Evolutionary conservation across 345 rosid genomes (phyloP), one percentile per base, ranked within the genome.

Genomic region (Durio zibethinus): DNA sequence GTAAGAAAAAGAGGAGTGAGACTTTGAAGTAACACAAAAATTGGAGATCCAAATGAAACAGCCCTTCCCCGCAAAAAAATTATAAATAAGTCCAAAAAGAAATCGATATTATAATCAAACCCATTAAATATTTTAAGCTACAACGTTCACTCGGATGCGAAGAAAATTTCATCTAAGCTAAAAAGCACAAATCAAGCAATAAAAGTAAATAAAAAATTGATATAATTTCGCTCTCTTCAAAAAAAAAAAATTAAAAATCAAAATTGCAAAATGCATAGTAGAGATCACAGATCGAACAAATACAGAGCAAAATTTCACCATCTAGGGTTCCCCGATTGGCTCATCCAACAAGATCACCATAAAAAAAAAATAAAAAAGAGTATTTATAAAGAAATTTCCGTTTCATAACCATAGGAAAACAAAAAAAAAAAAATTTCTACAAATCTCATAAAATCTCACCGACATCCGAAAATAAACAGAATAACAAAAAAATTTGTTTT

Each of bases 281-380:
- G 36, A 76, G 63, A 81, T 74, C 79, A 53, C 38, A 64, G 83
- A 86, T 75, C 81, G 14, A 53, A 70, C 1, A 35, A 65, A 35
- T 42, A 11, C 23, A 54, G 2, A 25, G 57, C n/a, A 43, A 53
- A 4, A 72, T 48, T 42, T 15, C 31, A 45, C 14, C 57, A 20
- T 47, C 35, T 45, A 14, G 54, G 18, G 23, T 27, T 25, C 25
- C 52, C 65, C 5, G 3, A 21, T 8, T 4, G 42, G 38, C 77
- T 74, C 53, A 57, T 31, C 11, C 50, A 38, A 47, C 62, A 31
- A 61, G 81, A 65, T 78, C 70, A 29, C 48, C 52, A 4, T 23
- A 64, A 72, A 7, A 23, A 36, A 47, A 9, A 16, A 29, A 10
- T 33, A 31, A 40, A 54, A 0, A 7, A 4, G 9, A 35, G 7